Conservation (phyloP, 2,329 filamentous ascomycete species). For the Zasmidium angulare region DNA sequence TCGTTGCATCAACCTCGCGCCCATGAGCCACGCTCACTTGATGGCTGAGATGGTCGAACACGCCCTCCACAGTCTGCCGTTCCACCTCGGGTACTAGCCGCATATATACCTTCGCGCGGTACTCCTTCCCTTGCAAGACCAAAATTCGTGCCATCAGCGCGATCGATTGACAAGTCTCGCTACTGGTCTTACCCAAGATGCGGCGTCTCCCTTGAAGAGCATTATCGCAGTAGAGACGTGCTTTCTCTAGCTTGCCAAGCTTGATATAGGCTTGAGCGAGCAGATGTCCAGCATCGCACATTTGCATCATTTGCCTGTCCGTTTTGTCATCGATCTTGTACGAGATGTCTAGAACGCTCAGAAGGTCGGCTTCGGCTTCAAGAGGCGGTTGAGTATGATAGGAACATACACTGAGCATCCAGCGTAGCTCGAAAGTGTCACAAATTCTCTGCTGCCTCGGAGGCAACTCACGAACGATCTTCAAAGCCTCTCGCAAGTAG, state of each 20-base stretch:
- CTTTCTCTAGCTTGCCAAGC: conserved; percentile 15
- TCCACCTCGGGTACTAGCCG: conserved; percentile 13
- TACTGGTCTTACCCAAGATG: conserved; percentile 13
- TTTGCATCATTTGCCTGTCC: conserved; percentile 6
- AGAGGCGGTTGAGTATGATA: conserved; percentile 26
- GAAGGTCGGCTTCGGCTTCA: conserved; percentile 26
- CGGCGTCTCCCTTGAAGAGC: conserved; percentile 14
- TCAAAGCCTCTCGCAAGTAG: conserved; percentile 31
- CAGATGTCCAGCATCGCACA: conserved; percentile 18
- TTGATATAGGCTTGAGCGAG: conserved; percentile 11
- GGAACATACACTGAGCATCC: conserved; percentile 30
- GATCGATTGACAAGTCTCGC: conserved; percentile 10
- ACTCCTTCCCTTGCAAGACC: conserved; percentile 8
- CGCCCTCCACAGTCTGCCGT: background rate
- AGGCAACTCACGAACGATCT: conserved; percentile 26
- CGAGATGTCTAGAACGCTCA: conserved; percentile 5
- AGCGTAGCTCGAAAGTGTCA: conserved; percentile 30
- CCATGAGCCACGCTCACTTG: too few species aligned
- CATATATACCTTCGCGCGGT: conserved; percentile 13
- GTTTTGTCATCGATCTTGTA: background rate
- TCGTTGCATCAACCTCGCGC: too few species aligned
- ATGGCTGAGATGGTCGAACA: too few species aligned
- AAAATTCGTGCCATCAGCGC: conserved; percentile 18
- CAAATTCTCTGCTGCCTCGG: conserved; percentile 23
- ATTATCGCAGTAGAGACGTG: conserved; percentile 15